Evolutionary conservation across 257 asterid species (phyloP), one percentile per base, ranked within the genome.

Genomic region (Solanum phureja): DNA sequence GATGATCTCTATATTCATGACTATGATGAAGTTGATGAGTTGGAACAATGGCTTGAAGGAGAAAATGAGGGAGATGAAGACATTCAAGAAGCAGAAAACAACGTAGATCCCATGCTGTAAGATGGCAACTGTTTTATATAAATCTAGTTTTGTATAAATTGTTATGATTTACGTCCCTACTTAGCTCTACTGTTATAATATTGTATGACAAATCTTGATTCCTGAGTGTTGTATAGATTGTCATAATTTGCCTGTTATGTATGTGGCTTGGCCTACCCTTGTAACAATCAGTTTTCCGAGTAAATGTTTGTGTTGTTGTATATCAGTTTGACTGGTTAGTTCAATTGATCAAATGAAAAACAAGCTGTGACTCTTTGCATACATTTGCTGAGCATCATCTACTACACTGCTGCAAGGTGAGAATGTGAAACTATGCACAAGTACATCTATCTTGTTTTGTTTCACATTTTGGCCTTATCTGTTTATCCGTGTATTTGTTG

Each of bases 31-130:
- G 91, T 93, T 56, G 98, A 94, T 91, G 98, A 95, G 88, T 88
- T 94, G 62, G 98, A 96, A 86, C 94, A 93, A 90, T 94, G 98
- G 98, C 95, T 95, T 88, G 83, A 94, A 42, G 98, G 91, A 23
- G 98, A 92, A 87, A 96, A 93, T 29, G 84, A 89, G 42, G 91
- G 44, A 75, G 90, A 93, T 79, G 98, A 89, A 58, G 98, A 94
- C 88, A 92, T 92, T 93, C 98, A 91, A 88, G 98, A 93, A 84
- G 95, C 40, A 64, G 87, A 86, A 89, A 91, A 90, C 83, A 73
- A 90, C 69, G 93, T 38, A 46, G 91, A 87, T 29, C 88, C 58
- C 82, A 86, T 16, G 95, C 89, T 81, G 91, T 92, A 91, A 72
- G 23, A 23, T 86, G 83, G 34, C 31, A 38, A 31, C 56, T 33